Conservation (phyloP, 176 grass and related monocot genomes). For the Paspalum notatum region DNA sequence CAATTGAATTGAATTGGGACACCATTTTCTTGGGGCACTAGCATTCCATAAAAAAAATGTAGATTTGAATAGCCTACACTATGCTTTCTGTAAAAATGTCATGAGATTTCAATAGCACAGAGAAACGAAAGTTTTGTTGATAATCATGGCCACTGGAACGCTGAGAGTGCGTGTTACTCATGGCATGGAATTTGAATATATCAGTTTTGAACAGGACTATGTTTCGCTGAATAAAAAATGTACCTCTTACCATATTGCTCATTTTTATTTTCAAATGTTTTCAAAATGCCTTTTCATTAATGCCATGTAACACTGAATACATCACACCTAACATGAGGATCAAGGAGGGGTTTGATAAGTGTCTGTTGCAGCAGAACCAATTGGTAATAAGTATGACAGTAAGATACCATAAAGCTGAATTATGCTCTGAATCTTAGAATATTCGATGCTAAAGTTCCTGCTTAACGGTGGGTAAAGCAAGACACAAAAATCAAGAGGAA, state of each 20-base stretch:
- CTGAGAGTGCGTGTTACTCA: background rate
- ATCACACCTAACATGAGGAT: background rate
- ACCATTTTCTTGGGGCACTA: background rate
- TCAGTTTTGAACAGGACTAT: background rate
- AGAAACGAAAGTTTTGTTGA: background rate
- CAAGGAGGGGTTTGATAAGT: background rate
- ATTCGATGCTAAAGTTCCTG: background rate
- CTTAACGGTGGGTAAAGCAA: background rate
- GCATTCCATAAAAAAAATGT: background rate
- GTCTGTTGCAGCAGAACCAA: background rate
- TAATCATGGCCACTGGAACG: background rate
- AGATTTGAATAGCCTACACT: constrained; percentile 22
- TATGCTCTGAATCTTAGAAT: background rate
- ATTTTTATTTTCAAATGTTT: background rate
- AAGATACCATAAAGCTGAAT: constrained; percentile 1
- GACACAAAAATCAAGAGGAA: background rate
- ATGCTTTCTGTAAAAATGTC: background rate
- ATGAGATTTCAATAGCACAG: background rate
- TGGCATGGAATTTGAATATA: background rate
- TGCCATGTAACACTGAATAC: background rate
- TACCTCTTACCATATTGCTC: background rate
- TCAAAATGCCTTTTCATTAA: background rate
- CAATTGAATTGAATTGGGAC: constrained; percentile 4
- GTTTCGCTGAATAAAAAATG: background rate
- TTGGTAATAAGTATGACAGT: background rate